Conservation (phyloP, 257 asterid genomes). For the Solanum dulcamara region DNA sequence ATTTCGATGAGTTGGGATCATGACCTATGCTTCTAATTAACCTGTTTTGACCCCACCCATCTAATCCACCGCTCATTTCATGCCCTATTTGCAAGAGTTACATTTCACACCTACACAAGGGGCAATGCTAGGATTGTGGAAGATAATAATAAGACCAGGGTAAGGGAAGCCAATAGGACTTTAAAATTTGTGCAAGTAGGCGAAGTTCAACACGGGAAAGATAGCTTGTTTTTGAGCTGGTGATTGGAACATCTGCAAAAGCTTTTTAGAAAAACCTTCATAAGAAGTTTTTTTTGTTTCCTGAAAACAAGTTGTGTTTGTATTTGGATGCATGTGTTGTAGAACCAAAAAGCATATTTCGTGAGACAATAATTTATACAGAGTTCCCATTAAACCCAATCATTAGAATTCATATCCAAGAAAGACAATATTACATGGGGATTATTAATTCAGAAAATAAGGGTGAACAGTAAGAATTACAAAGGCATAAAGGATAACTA, state of each 20-base stretch:
- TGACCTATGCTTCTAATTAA: background rate
- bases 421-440: background rate
- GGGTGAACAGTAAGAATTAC: background rate
- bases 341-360: background rate
- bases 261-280: background rate
- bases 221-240: background rate
- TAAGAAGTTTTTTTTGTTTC: background rate
- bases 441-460: background rate
- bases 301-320: background rate
- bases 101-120: background rate
- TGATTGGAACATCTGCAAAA: background rate
- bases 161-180: background rate
- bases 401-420: background rate
- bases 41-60: background rate
- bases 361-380: background rate
- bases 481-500: background rate
- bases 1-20: background rate
- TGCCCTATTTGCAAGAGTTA: background rate
- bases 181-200: background rate
- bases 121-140: background rate
- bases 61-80: background rate
- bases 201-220: background rate
- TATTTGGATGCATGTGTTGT: background rate
- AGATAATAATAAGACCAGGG: background rate
- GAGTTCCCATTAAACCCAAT: background rate